These are phyloP conservation scores for Candida dubliniensis DNA, from an alignment of 1,139 yeast species.

Conservation along the genomic window DNA sequence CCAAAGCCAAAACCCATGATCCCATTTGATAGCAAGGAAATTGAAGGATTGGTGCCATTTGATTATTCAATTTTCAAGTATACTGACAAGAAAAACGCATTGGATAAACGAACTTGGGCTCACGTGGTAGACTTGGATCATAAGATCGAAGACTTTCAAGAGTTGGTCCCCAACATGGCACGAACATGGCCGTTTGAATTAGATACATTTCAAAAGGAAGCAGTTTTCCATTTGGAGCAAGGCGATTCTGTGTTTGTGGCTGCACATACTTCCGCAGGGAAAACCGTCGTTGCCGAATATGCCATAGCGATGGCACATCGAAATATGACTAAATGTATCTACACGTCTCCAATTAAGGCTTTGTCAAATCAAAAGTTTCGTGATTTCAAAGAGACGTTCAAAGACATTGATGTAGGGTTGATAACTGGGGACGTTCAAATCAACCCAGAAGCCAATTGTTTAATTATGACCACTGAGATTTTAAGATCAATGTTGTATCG, in stretches of 20 bases:
- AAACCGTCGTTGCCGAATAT: conserved; percentile 90
- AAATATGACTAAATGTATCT: conserved; percentile 88
- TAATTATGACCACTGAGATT: conserved; percentile 97
- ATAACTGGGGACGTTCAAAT: conserved; percentile 98
- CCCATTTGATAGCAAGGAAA: conserved; percentile 44
- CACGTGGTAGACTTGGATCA: conserved; percentile 90
- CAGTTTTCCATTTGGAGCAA: conserved; percentile 92
- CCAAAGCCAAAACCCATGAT: conserved; percentile 7
- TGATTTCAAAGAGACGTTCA: conserved; percentile 81
- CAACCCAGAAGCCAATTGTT: conserved; percentile 94
- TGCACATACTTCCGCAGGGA: conserved; percentile 95
- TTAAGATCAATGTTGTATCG: conserved; percentile 91
- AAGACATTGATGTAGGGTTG: conserved; percentile 83
- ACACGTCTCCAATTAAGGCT: conserved; percentile 92
- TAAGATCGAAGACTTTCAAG: conserved; percentile 77
- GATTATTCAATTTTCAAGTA: conserved; percentile 40
- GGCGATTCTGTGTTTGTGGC: conserved; percentile 98
- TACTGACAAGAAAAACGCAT: conserved; percentile 23
- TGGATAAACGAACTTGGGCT: conserved; percentile 75
- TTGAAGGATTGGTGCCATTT: conserved; percentile 77
- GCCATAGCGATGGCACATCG: conserved; percentile 92
- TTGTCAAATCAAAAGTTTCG: conserved; percentile 91
- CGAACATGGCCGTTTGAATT: conserved; percentile 89
- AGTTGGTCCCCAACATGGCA: conserved; percentile 90
- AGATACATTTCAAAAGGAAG: conserved; percentile 95